Conservation (phyloP, 768 basidiomycete genomes). For the Lactifluus subvellereus region DNA sequence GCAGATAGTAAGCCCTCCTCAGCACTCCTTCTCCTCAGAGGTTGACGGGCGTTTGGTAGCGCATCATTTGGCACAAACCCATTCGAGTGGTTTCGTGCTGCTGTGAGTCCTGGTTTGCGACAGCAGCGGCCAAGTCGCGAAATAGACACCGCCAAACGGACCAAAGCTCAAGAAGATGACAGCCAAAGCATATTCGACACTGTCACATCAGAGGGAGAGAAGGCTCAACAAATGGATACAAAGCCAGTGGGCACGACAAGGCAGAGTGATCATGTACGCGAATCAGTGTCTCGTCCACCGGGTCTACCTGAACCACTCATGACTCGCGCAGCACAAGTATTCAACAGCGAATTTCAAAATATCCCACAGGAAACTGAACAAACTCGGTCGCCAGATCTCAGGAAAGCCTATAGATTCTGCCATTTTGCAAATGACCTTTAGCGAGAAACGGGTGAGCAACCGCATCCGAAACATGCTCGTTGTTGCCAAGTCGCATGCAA, state of each 20-base stretch:
- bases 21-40: background rate
- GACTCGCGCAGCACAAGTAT: constrained; percentile 69
- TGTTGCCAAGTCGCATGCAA: constrained; percentile 81
- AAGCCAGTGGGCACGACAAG: constrained; percentile 5
- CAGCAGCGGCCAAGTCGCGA: constrained; percentile 17
- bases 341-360: constrained; percentile 92
- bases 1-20: constrained; percentile 15
- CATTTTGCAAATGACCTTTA: constrained; percentile 95
- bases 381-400: constrained; percentile 79
- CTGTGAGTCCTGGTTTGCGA: constrained; percentile 16
- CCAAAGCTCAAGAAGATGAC: constrained; percentile 41
- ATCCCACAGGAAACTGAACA: constrained; percentile 88
- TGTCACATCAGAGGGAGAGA: constrained; percentile 2
- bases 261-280: constrained; percentile 20
- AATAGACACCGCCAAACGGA: constrained; percentile 34
- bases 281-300: background rate
- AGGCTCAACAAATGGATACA: background rate
- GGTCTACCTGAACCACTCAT: background rate
- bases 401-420: constrained; percentile 92
- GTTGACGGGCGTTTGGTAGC: constrained; percentile 1
- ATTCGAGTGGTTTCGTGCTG: constrained; percentile 23
- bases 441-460: constrained; percentile 82
- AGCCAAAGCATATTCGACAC: constrained; percentile 47
- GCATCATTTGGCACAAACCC: constrained; percentile 22
- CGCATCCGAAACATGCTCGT: constrained; percentile 87